Base-by-base conservation (phyloP, 306 rosid genomes). In the Cicer chorassanicum region DNA sequence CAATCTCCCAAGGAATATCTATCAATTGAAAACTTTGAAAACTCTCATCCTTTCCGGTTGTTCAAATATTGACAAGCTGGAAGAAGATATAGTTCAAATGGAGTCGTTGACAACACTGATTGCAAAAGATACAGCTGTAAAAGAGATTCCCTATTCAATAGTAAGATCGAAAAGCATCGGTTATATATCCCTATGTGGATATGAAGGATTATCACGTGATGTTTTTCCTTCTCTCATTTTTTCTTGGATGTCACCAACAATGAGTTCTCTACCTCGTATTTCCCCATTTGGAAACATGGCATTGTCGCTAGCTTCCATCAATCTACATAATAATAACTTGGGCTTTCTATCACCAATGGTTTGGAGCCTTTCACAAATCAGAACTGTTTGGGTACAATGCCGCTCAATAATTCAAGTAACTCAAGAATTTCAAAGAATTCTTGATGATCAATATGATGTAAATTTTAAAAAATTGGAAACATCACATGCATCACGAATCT, bases 21-120 rank as follows among this genome's bases (percentile, higher is more conserved):
- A 70, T 55, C 46, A 56, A 77, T 43, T 88, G 50, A 80, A 82
- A 19, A 65, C 81, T n/a, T 2, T 89, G 5, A 12, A 70, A 69
- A 70, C 76, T 41, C 82, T 88, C 2, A 75, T 80, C 46, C 60
- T 86, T 46, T 80, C 80, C 21, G 88, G 90, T 0, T 80, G 80
- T 74, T 65, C 78, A 10, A 80, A 51, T 13, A 68, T 88, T 12
- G 79, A 46, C 13, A 53, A 10, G 7, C 67, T 84, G 36, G 74
- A 65, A 10, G 80, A 83, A 3, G 80, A 76, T 12, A 21, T 88
- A 6, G 89, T 73, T 14, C 76, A 85, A 9, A 68, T 88, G 86
- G 43, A 39, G 56, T 85, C 88, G 40, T 29, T 88, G 82, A 79
- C 62, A 8, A 83, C 68, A 18, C 65, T 88, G 1, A 11, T 11